Conservation (phyloP, 1,284 basidiomycete genomes). For the Rhizoctonia solani region DNA sequence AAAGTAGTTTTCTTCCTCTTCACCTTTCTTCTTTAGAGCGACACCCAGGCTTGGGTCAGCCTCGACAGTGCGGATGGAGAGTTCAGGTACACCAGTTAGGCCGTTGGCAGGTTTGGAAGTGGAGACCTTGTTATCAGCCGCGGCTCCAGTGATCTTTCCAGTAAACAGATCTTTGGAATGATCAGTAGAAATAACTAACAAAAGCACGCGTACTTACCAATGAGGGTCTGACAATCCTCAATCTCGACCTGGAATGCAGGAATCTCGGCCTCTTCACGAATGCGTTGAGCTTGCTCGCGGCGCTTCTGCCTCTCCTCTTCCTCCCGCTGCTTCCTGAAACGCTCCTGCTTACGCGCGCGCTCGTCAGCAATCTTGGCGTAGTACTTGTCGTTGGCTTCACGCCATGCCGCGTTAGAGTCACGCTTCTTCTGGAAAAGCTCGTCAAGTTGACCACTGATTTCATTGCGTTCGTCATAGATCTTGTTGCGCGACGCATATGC, state of each 20-base stretch:
- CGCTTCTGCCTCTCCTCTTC: conserved; percentile 84
- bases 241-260: conserved; percentile 95
- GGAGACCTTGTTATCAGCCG: conserved; percentile 44
- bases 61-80: conserved; percentile 87
- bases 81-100: conserved; percentile 74
- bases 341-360: conserved; percentile 81
- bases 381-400: conserved; percentile 81
- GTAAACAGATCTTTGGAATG: conserved; percentile 68
- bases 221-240: conserved; percentile 94
- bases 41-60: conserved; percentile 71
- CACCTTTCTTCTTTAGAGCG: conserved; percentile 89
- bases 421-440: conserved; percentile 79
- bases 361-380: conserved; percentile 84
- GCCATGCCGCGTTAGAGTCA: conserved; percentile 69
- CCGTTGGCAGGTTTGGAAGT: conserved; percentile 45
- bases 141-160: conserved; percentile 61
- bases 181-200: not conserved
- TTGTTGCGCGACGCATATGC: conserved; percentile 80
- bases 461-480: conserved; percentile 87
- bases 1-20: conserved; percentile 84
- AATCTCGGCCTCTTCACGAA: conserved; percentile 88
- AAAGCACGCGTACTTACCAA: conserved; percentile 46
- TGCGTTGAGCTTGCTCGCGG: conserved; percentile 74
- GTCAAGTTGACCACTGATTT: conserved; percentile 71
- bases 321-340: conserved; percentile 76